Evolutionary conservation across 2,329 filamentous ascomycete genomes (phyloP), one percentile per base, ranked within the genome.

Genomic region (Elsinoe necatrix): DNA sequence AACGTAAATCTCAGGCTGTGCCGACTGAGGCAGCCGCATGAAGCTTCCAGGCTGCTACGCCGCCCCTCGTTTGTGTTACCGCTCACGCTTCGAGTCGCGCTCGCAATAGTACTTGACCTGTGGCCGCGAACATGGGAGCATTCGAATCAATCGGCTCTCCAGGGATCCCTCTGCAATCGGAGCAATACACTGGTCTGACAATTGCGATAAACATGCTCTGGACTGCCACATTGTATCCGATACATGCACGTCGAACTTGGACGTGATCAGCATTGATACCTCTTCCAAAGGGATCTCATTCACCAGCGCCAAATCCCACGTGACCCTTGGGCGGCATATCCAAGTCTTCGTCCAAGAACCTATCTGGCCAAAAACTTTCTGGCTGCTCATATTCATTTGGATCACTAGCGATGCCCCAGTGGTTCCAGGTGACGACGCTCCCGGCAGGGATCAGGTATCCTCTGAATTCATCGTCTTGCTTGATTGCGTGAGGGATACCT

Each of bases 241-340:
- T 20, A 29, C 48, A 52, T 2, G 34, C 48, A 12, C 48, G 27
- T 37, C 48, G 43, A 31, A 23, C 43, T 48, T 6, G 31, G 11
- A n/a, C n/a, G 2, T n/a, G n/a, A 29, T 29, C 16, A 50, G 45
- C 27, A 21, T 9, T 2, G 4, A 31, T 12, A 34, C 2, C 8
- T 3, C 11, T 6, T 2, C n/a, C 25, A 25, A 7, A 1, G 4
- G 14, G n/a, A 6, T n/a, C 14, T 4, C 25, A 34, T 25, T 31
- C 25, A 25, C 48, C 48, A 8, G 48, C 29, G 11, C 63, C 64
- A 57, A 66, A 66, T n/a, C 57, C 58, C 60, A 61, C 67, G 54
- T 69, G 66, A 14, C 67, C 67, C 20, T 62, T 62, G 20, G 66
- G 45, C n/a, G 62, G 59, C 56, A 66, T 63, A 37, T 59, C 59